These are phyloP conservation scores for Jaenimonas drosophilae DNA, from an alignment of 208 protist genomes.

Conservation along the genomic window DNA sequence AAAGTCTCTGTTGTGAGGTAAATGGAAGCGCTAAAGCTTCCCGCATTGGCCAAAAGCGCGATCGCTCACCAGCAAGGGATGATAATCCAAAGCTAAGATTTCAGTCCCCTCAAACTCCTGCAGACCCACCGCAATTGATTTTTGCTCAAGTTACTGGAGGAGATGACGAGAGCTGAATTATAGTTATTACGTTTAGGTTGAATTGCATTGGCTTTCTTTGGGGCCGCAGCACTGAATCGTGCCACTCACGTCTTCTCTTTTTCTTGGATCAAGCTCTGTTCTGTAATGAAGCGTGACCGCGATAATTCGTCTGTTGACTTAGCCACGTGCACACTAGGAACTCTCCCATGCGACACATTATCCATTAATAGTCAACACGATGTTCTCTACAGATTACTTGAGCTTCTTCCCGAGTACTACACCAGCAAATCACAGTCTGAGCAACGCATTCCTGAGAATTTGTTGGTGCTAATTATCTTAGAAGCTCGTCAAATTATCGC, in stretches of 20 bases:
- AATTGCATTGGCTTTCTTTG: slow-evolving; percentile 4
- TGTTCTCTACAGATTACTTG: slow-evolving; percentile 61
- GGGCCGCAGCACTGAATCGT: too few relatives aligned
- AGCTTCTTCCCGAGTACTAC: slow-evolving; percentile 59
- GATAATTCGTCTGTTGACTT: slow-evolving; percentile 21
- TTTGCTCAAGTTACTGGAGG: slow-evolving; percentile 39
- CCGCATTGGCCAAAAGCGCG: too few relatives aligned
- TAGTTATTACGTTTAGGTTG: not conserved
- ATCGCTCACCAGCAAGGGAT: slow-evolving; percentile 11
- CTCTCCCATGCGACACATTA: slow-evolving; percentile 46
- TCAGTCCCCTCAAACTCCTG: too few relatives aligned
- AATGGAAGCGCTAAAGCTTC: too few relatives aligned
- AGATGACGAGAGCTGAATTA: slow-evolving; percentile 52
- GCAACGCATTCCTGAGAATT: slow-evolving; percentile 52
- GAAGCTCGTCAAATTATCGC: slow-evolving; percentile 45
- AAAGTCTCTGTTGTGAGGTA: too few relatives aligned
- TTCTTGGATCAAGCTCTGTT: not conserved
- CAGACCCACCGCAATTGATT: slow-evolving; percentile 31
- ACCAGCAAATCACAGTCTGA: slow-evolving; percentile 30
- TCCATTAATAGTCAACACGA: slow-evolving; percentile 53
- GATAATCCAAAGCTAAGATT: too few relatives aligned
- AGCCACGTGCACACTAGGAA: slow-evolving; percentile 29
- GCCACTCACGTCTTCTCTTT: slow-evolving; percentile 3
- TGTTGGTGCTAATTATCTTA: slow-evolving; percentile 54
- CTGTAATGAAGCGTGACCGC: not conserved